phyloP scores from a whole-genome alignment of 768 basidiomycete genomes.

The Tulasnella calospora region DNA sequence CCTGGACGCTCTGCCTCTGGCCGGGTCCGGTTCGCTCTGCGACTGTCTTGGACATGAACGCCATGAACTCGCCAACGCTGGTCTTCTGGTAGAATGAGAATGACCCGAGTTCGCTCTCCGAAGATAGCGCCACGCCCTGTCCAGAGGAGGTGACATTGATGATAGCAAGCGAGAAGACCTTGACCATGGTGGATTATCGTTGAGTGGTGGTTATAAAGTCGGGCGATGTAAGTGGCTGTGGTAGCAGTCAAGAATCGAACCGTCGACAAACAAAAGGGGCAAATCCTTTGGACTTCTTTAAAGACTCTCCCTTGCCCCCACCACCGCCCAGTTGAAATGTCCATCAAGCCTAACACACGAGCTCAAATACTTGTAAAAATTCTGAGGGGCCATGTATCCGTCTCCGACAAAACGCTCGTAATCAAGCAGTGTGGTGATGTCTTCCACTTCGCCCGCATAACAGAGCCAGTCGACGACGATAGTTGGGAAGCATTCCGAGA shows the following conservation, averaged over 20 bases:
- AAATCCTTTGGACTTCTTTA: background rate
- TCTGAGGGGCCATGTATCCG: background rate
- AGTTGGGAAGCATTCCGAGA: background rate
- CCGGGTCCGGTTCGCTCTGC: conserved; percentile 80
- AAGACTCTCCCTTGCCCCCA: background rate
- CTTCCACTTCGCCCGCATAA: background rate
- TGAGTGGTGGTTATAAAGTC: background rate
- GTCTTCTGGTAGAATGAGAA: conserved; percentile 93
- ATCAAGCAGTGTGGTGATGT: background rate
- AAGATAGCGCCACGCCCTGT: conserved; percentile 57
- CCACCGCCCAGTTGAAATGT: background rate
- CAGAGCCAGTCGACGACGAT: background rate
- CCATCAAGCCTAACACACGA: background rate
- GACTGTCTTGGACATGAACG: conserved; percentile 90
- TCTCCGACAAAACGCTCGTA: background rate
- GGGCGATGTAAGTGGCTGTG: background rate
- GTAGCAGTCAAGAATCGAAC: background rate
- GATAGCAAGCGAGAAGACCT: conserved; percentile 78
- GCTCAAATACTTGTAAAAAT: background rate
- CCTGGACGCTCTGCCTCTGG: conserved; percentile 89
- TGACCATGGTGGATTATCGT: conserved; percentile 50
- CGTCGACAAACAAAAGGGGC: background rate
- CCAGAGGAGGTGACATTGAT: conserved; percentile 61
- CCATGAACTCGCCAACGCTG: conserved; percentile 85
- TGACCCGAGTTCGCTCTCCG: conserved; percentile 73